These are phyloP conservation scores for Calocybe gangraenosa DNA, from an alignment of 768 basidiomycete genomes.

Conservation along the genomic window DNA sequence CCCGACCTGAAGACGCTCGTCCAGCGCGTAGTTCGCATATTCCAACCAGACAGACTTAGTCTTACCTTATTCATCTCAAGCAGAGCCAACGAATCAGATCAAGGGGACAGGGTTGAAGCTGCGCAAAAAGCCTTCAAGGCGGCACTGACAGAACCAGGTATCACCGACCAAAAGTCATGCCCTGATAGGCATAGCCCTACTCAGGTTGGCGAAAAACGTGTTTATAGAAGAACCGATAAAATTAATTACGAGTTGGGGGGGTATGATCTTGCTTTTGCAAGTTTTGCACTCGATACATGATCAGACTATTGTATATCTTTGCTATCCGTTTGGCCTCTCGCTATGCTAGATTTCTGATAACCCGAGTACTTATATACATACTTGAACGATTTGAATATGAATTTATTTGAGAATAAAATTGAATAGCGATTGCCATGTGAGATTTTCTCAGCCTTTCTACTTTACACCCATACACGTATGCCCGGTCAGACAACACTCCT, in stretches of 20 bases:
- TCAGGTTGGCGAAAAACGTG: constrained; percentile 13
- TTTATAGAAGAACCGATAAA: constrained; percentile 86
- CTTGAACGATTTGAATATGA: too few relatives aligned
- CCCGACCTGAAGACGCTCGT: constrained; percentile 82
- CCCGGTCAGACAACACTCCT: constrained; percentile 62
- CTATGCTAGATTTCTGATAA: too few relatives aligned
- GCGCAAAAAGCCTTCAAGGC: constrained; percentile 71
- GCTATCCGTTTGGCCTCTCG: too few relatives aligned
- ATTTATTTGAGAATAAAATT: too few relatives aligned
- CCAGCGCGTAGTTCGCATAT: constrained; percentile 87
- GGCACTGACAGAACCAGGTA: constrained; percentile 44
- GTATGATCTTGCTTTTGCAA: constrained; percentile 87
- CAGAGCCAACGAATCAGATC: constrained; percentile 41
- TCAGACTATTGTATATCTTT: too few relatives aligned
- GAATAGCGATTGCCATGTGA: too few relatives aligned
- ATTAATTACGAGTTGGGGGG: constrained; percentile 98
- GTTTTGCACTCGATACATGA: constrained; percentile 51
- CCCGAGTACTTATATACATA: too few relatives aligned
- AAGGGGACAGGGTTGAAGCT: constrained; percentile 60
- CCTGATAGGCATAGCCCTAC: constrained; percentile 8
- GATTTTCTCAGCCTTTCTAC: too few relatives aligned
- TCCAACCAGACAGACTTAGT: constrained; percentile 81
- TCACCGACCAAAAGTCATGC: constrained; percentile 1
- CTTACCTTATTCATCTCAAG: constrained; percentile 90
- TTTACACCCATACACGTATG: too few relatives aligned